These are phyloP conservation scores for Aureobasidium sp. DNA, from an alignment of 2,329 filamentous ascomycete species.

Conservation along the genomic window DNA sequence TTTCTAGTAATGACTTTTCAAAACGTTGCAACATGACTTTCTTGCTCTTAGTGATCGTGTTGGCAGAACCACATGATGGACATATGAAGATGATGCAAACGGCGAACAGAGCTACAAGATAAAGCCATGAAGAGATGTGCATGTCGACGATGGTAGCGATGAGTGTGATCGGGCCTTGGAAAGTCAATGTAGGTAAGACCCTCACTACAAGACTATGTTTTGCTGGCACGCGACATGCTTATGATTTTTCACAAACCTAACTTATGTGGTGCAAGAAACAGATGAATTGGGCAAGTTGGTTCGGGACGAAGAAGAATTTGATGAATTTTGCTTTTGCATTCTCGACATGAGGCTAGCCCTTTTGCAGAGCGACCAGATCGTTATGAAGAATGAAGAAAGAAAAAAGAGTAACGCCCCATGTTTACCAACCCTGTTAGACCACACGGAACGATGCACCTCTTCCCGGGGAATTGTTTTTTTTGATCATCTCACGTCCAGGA, in stretches of 20 bases:
- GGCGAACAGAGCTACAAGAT: no score
- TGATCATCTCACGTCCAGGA: slow-evolving; percentile 3
- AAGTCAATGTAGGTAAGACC: no score
- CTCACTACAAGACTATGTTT: no score
- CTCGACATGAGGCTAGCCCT: slow-evolving; percentile 4
- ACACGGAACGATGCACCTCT: slow-evolving; percentile 4
- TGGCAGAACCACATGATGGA: no score
- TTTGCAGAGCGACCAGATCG: background rate
- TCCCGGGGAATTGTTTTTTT: background rate
- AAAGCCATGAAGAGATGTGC: no score
- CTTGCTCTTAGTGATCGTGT: no score
- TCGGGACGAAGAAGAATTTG: background rate
- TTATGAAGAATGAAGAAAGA: background rate
- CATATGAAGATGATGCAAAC: no score
- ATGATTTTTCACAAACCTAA: no score
- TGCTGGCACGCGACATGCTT: no score
- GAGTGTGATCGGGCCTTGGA: no score
- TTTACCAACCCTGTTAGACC: slow-evolving; percentile 1
- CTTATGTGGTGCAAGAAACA: background rate
- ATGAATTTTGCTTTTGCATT: slow-evolving; percentile 7
- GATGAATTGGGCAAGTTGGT: background rate
- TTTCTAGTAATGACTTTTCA: background rate
- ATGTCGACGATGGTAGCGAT: no score
- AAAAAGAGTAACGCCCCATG: background rate
- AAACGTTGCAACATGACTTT: background rate